Conservation (phyloP, 2,329 filamentous ascomycete species). For the Ophiocordyceps sinensis region DNA sequence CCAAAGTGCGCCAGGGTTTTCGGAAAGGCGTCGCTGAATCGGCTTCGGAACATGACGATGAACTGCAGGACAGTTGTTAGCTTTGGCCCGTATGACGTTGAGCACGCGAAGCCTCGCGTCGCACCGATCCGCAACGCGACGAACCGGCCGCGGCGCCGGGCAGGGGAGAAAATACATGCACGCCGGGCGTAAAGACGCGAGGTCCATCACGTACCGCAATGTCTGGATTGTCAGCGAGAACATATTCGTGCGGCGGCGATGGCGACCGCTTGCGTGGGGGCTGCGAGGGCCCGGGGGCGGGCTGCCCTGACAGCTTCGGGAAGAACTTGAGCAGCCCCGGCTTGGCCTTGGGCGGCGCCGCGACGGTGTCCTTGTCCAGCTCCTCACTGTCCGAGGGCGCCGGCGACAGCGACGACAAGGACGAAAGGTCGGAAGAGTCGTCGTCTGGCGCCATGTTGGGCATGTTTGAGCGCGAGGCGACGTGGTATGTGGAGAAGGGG, state of each 20-base stretch:
- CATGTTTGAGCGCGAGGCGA: constrained; percentile 4
- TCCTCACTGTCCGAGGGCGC: constrained; percentile 30
- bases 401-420: constrained; percentile 33
- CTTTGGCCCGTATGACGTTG: constrained; percentile 13
- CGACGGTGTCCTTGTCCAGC: constrained; percentile 30
- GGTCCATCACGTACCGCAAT: constrained; percentile 61
- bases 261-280: constrained; percentile 65
- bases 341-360: constrained; percentile 29
- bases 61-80: constrained; percentile 46
- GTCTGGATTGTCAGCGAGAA: constrained; percentile 78
- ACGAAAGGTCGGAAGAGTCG: constrained; percentile 50
- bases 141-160: neutral
- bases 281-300: constrained; percentile 45
- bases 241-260: constrained; percentile 81
- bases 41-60: constrained; percentile 93
- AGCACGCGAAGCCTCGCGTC: constrained; percentile 41
- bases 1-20: constrained; percentile 81
- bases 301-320: constrained; percentile 36
- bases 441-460: constrained; percentile 42
- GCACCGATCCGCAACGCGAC: constrained; percentile 22
- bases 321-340: constrained; percentile 55
- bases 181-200: neutral
- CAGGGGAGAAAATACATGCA: constrained; percentile 1
- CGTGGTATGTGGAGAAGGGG: constrained; percentile 14
- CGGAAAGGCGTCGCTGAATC: constrained; percentile 81